These are phyloP conservation scores for Aureobasidium namibiae DNA, from an alignment of 2,329 filamentous ascomycete species.

Conservation along the genomic window DNA sequence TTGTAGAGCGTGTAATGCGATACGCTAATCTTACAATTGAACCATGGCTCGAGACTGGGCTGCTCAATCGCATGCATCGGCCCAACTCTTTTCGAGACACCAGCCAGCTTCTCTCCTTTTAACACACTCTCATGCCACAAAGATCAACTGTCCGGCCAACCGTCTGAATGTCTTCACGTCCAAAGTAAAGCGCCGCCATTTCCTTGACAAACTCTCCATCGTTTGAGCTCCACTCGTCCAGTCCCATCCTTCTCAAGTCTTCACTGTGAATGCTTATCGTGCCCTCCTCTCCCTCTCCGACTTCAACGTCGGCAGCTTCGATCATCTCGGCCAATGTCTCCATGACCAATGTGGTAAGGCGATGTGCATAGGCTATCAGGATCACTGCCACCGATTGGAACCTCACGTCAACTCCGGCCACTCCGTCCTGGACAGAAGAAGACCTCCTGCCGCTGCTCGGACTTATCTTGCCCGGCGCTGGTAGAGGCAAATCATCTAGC, in stretches of 20 bases:
- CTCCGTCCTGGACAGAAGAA: conserved; percentile 28
- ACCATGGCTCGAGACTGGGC: neutral
- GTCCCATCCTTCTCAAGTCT: conserved; percentile 61
- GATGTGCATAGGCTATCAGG: conserved; percentile 74
- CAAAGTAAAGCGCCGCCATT: conserved; percentile 58
- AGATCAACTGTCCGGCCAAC: conserved; percentile 64
- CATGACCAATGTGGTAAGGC: conserved; percentile 60
- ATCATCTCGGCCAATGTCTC: conserved; percentile 55
- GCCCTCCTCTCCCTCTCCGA: conserved; percentile 31
- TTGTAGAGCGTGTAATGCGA: neutral
- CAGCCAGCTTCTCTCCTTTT: neutral
- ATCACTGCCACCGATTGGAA: conserved; percentile 54
- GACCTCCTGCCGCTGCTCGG: neutral
- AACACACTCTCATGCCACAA: conserved; percentile 66
- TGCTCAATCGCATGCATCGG: no score
- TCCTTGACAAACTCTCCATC: conserved; percentile 63
- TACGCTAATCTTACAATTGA: neutral
- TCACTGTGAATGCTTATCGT: conserved; percentile 48
- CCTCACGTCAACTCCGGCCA: conserved; percentile 39
- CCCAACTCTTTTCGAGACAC: neutral
- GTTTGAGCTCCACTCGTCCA: conserved; percentile 66
- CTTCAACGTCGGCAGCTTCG: conserved; percentile 26
- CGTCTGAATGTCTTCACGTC: conserved; percentile 48
- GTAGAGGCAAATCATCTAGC: conserved; percentile 32
- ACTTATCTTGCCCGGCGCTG: neutral